Evolutionary conservation across 164 flowering plant genomes (phyloP), one percentile per base, ranked within the genome.

Genomic region (Liquidambar formosana): DNA sequence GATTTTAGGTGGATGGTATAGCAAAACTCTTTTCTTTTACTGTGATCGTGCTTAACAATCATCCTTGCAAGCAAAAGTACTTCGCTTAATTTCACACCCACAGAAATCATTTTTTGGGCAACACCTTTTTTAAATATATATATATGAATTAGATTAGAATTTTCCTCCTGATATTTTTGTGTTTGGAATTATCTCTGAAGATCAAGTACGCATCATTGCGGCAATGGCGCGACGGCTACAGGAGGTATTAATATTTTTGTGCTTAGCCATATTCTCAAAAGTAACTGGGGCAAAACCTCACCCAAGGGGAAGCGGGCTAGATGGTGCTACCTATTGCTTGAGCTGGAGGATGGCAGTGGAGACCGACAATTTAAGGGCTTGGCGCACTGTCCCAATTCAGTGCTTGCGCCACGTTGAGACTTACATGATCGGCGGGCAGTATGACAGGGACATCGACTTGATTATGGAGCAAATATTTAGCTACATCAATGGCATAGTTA

Each of bases 271-370:
- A 13, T 45, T 71, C 14, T 22, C 71, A 2, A 75, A 65, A 66
- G 75, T 74, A 10, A 57, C 18, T 0, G 71, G 68, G 9, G 25
- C 9, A 16, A 70, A 63, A 70, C 56, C 51, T 10, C 58, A 13
- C 52, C 47, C 65, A 21, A 49, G 46, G 61, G 23, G 59, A 63
- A 57, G 26, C 47, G 62, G 16, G 22, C 21, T 18, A 1, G 64
- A 19, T 13, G 66, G 47, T 12, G 43, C 27, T 8, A 0, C 74
- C 53, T 68, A 79, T 63, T 91, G 93, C 78, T 65, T 86, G 83
- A 88, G 97, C 78, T 93, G 98, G 98, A 75, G 98, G 73, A 25
- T 88, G 71, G 92, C 80, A 11, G 95, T 87, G 66, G 98, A 93
- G 83, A 67, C 93, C 22, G 81, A 86, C 82, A 91, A 93, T 64